Evolutionary conservation across 2,329 filamentous ascomycete genomes (phyloP).

Genomic region (Pseudogymnoascus sp.): DNA sequence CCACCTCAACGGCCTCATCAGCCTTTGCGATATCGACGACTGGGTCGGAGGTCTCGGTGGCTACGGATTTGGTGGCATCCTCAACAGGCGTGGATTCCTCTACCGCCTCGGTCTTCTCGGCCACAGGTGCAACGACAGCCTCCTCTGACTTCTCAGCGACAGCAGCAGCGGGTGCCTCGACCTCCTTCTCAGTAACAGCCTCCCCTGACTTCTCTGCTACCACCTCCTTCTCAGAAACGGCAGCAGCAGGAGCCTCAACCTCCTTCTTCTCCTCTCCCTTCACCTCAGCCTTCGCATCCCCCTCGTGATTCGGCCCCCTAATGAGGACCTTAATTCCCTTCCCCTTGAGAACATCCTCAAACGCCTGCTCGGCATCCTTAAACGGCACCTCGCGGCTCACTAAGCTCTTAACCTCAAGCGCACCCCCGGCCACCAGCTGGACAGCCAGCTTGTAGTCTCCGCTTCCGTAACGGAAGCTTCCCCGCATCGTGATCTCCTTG

Average conservation of each 20-base stretch:
- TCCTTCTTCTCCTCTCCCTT: neutral
- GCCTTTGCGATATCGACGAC: neutral
- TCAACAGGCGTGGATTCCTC: neutral
- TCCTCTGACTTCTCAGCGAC: neutral
- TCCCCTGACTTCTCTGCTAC: neutral
- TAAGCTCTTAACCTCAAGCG: slow-evolving; percentile 73
- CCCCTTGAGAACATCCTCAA: slow-evolving; percentile 76
- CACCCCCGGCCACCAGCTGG: slow-evolving; percentile 62
- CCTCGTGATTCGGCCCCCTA: slow-evolving; percentile 55
- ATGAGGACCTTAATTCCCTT: slow-evolving; percentile 67
- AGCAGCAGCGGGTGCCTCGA: neutral
- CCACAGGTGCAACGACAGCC: neutral
- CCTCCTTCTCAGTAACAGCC: neutral
- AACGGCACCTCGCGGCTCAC: slow-evolving; percentile 74
- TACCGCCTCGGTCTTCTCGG: neutral
- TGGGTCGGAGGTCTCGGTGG: neutral
- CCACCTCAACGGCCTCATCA: neutral
- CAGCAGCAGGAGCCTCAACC: neutral
- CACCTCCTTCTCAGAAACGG: neutral
- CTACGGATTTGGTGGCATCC: neutral
- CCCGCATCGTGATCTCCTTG: slow-evolving; percentile 81
- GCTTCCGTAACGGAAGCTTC: slow-evolving; percentile 80
- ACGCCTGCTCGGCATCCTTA: slow-evolving; percentile 74
- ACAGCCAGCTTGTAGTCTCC: slow-evolving; percentile 77
- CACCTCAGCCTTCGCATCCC: neutral